Conservation (phyloP, 768 basidiomycete genomes). For the Botryobasidium botryosum region DNA sequence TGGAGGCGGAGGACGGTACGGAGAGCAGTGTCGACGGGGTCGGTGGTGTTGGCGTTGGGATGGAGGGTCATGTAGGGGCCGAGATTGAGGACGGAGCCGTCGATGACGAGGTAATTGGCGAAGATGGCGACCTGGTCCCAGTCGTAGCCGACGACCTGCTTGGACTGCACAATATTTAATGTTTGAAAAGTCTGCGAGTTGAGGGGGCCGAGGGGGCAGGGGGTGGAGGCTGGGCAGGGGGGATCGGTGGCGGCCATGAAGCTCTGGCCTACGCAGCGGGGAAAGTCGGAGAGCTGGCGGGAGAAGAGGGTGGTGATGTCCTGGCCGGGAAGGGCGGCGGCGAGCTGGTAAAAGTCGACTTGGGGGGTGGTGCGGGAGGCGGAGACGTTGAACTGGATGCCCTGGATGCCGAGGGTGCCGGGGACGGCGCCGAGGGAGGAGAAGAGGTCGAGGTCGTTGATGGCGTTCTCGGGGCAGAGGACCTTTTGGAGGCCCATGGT, state of each 20-base stretch:
- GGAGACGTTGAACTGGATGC: slow-evolving; percentile 60
- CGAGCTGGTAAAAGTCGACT: slow-evolving; percentile 43
- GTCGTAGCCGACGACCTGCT: slow-evolving; percentile 63
- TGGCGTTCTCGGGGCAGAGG: slow-evolving; percentile 53
- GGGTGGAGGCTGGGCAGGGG: slow-evolving; percentile 41
- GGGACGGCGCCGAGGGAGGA: slow-evolving; percentile 33
- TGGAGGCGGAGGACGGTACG: slow-evolving; percentile 46
- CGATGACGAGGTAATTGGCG: slow-evolving; percentile 66
- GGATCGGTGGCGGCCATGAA: slow-evolving; percentile 57
- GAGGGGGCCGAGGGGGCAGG: slow-evolving; percentile 53
- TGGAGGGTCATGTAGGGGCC: slow-evolving; percentile 67
- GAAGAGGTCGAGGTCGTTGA: slow-evolving; percentile 28
- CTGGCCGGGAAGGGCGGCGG: slow-evolving; percentile 45
- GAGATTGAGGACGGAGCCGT: slow-evolving; percentile 90
- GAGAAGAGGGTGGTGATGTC: slow-evolving; percentile 83
- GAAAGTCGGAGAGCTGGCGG: slow-evolving; percentile 47
- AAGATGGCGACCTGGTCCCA: slow-evolving; percentile 76
- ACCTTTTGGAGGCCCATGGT: slow-evolving; percentile 91
- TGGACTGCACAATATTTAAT: slow-evolving; percentile 52
- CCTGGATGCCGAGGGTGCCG: slow-evolving; percentile 60
- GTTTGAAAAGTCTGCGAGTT: slow-evolving; percentile 37
- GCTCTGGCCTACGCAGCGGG: slow-evolving; percentile 40
- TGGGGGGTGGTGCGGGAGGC: slow-evolving; percentile 27
- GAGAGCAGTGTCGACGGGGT: slow-evolving; percentile 68
- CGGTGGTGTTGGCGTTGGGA: slow-evolving; percentile 44